A percentile compares a stretch with the other conserved stretches of the same genome.
These are phyloP conservation scores for Hericium coralloides DNA, from an alignment of 768 basidiomycete genomes.

Conservation along the genomic window DNA sequence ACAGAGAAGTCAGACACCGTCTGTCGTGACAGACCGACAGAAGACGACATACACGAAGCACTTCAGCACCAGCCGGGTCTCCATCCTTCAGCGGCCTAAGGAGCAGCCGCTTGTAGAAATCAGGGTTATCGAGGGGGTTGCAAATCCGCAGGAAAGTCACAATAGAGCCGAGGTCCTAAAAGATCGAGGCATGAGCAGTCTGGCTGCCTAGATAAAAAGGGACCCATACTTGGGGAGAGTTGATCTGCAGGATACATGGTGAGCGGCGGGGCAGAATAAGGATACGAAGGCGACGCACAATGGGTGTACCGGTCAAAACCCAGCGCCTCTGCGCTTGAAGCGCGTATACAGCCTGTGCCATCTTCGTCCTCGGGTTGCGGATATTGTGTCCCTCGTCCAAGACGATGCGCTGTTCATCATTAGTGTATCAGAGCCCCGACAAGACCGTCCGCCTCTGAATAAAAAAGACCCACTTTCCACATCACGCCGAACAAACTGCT, in stretches of 20 bases:
- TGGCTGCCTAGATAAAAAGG: background rate
- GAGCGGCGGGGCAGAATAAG: background rate
- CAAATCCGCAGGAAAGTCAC: conserved; percentile 83
- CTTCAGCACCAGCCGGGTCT: conserved; percentile 54
- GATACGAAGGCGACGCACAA: conserved; percentile 41
- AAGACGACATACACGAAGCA: conserved; percentile 46
- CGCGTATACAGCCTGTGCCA: conserved; percentile 57
- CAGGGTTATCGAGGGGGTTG: conserved; percentile 71
- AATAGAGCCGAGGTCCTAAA: conserved; percentile 81
- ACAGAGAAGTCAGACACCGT: conserved; percentile 3
- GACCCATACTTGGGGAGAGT: conserved; percentile 54
- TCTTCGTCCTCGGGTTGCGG: conserved; percentile 82
- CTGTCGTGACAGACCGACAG: background rate
- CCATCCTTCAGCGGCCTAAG: conserved; percentile 71
- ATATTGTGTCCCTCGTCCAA: conserved; percentile 88
- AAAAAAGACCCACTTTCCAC: conserved; percentile 60
- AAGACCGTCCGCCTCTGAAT: background rate
- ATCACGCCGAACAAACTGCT: conserved; percentile 55
- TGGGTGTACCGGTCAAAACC: conserved; percentile 81
- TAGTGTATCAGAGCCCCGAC: background rate
- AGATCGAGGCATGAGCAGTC: background rate
- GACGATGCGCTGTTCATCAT: conserved; percentile 50
- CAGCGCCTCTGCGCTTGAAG: conserved; percentile 68
- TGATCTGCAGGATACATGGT: conserved; percentile 41
- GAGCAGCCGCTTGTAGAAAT: conserved; percentile 73